Conservation (phyloP, 2,329 filamentous ascomycete genomes). For the Thielaviopsis musarum region DNA sequence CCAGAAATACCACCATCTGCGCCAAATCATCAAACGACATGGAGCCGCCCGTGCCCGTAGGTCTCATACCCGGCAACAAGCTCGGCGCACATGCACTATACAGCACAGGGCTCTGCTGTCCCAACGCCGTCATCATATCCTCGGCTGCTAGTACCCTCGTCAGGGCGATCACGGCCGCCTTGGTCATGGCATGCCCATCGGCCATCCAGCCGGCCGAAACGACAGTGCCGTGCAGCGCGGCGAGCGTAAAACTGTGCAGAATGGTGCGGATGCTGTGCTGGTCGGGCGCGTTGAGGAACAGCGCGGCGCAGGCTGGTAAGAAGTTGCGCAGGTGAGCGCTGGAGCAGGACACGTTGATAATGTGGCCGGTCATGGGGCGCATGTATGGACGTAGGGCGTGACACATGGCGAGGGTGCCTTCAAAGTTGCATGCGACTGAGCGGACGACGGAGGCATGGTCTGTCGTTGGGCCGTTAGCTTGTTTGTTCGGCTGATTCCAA, state of each 20-base stretch:
- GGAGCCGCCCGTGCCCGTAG: background rate
- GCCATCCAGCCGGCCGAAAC: background rate
- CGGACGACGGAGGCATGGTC: background rate
- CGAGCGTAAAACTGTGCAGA: background rate
- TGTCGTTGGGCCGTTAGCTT: background rate
- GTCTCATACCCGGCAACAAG: background rate
- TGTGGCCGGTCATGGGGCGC: conserved; percentile 1
- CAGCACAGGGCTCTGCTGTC: background rate
- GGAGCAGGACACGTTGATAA: background rate
- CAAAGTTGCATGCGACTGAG: background rate
- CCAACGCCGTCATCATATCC: background rate
- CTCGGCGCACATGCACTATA: background rate
- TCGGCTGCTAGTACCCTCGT: background rate
- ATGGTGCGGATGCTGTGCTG: background rate
- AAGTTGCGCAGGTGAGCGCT: background rate
- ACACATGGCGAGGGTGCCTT: background rate
- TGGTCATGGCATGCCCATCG: background rate
- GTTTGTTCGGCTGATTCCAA: background rate
- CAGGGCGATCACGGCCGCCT: background rate
- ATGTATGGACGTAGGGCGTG: background rate
- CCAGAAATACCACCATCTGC: background rate
- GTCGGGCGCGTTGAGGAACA: background rate
- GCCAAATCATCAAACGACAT: background rate
- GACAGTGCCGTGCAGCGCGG: background rate
- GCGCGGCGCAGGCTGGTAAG: conserved; percentile 1